Evolutionary conservation across 2,329 filamentous ascomycete genomes (phyloP).

Genomic region (Alternaria panax): DNA sequence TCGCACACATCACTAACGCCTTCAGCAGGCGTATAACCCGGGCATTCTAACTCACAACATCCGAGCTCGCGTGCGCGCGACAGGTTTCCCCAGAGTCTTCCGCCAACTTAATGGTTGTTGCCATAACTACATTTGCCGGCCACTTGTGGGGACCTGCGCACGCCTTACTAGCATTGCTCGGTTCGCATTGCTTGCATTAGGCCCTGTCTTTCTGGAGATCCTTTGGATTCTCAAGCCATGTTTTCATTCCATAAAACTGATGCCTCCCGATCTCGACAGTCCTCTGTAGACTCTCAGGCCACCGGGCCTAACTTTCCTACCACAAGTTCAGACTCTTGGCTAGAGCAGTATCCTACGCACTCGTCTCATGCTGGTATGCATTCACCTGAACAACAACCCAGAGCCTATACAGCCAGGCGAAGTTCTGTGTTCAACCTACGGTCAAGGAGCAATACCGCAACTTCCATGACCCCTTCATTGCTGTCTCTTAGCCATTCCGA

Average conservation of each 20-base stretch:
- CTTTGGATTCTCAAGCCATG: constrained; percentile 35
- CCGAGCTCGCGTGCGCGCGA: constrained; percentile 34
- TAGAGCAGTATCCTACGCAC: constrained; percentile 34
- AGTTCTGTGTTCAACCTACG: constrained; percentile 49
- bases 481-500: constrained; percentile 31
- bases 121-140: constrained; percentile 27
- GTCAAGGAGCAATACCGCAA: constrained; percentile 48
- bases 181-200: constrained; percentile 28
- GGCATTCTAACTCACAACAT: constrained; percentile 19
- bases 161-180: constrained; percentile 30
- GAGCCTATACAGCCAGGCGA: constrained; percentile 34
- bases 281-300: constrained; percentile 43
- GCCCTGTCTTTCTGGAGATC: constrained; percentile 15
- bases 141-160: constrained; percentile 38
- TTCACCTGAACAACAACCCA: constrained; percentile 41
- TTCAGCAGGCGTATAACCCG: constrained; percentile 11
- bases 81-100: constrained; percentile 33
- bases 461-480: constrained; percentile 43
- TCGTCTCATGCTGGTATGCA: constrained; percentile 37
- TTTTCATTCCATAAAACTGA: constrained; percentile 49
- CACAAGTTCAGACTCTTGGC: constrained; percentile 35
- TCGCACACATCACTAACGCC: constrained; percentile 13
- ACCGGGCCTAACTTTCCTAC: constrained; percentile 29
- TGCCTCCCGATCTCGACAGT: constrained; percentile 41
- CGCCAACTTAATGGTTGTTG: constrained; percentile 38